These are phyloP conservation scores for Rutstroemia sydowiana DNA, from an alignment of 2,329 filamentous ascomycete genomes.

Conservation along the genomic window DNA sequence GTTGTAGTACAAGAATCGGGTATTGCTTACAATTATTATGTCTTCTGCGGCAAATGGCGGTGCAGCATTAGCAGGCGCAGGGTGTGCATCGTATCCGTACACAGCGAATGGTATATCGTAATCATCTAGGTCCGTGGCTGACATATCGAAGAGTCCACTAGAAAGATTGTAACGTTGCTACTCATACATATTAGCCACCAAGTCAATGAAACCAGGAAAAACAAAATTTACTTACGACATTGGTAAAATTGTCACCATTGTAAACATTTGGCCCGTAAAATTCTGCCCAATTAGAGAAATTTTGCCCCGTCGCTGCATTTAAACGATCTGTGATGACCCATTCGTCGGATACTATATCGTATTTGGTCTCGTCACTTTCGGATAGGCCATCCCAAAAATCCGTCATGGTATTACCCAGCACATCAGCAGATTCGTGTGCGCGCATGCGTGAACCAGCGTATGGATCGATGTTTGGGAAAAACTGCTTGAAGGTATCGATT, in stretches of 20 bases:
- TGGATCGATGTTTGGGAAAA: slow-evolving; percentile 28
- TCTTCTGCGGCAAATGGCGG: slow-evolving; percentile 34
- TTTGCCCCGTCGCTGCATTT: slow-evolving; percentile 16
- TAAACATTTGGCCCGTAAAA: slow-evolving; percentile 15
- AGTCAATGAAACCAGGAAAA: neutral
- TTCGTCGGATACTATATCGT: slow-evolving; percentile 16
- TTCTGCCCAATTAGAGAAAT: slow-evolving; percentile 21
- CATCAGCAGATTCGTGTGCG: slow-evolving; percentile 18
- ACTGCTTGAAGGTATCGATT: slow-evolving; percentile 41
- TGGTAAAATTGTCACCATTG: slow-evolving; percentile 21
- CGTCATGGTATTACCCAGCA: slow-evolving; percentile 18
- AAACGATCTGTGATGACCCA: slow-evolving; percentile 18
- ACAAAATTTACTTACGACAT: slow-evolving; percentile 11
- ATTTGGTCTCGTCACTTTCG: slow-evolving; percentile 12
- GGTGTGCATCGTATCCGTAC: slow-evolving; percentile 22
- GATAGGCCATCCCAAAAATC: slow-evolving; percentile 18
- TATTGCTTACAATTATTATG: slow-evolving; percentile 31
- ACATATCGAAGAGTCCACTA: slow-evolving; percentile 18
- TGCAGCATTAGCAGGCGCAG: slow-evolving; percentile 13
- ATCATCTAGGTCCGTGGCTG: slow-evolving; percentile 10
- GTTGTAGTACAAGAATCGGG: neutral
- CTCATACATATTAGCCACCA: neutral
- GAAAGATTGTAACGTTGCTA: slow-evolving; percentile 23
- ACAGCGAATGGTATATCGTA: slow-evolving; percentile 24
- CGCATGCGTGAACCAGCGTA: slow-evolving; percentile 20